Conservation (phyloP, 192 early-diverging fungal genomes). For the Backusella tuberculispora region DNA sequence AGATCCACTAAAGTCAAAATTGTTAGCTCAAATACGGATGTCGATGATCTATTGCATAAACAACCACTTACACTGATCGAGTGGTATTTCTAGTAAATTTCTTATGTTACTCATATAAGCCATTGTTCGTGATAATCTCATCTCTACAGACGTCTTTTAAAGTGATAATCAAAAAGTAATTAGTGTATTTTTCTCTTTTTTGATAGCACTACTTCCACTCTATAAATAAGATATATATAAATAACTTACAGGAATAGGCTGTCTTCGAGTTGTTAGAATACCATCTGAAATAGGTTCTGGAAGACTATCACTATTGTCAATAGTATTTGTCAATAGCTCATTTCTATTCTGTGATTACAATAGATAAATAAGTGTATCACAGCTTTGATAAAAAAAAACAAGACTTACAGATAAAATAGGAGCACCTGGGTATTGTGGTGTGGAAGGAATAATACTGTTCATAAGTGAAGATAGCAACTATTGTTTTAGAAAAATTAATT, state of each 20-base stretch:
- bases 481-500: not conserved
- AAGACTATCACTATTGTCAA: not conserved
- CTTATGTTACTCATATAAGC: constrained; percentile 35
- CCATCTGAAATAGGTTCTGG: not conserved
- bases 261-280: not conserved
- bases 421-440: not conserved
- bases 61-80: constrained; percentile 26
- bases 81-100: constrained; percentile 29
- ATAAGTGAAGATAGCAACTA: constrained; percentile 4
- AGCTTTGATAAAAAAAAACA: not conserved
- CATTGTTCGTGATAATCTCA: constrained; percentile 32
- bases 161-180: not conserved
- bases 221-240: not conserved
- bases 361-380: not conserved
- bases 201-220: not conserved
- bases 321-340: not conserved
- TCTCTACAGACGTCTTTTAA: constrained; percentile 30
- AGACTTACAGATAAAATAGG: constrained; percentile 7
- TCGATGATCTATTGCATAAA: not conserved
- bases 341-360: constrained; percentile 1
- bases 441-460: not conserved
- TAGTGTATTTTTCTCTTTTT: not conserved
- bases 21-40: not conserved
- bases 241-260: constrained; percentile 8
- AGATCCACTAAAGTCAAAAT: not conserved